These are phyloP conservation scores for Carex myosuroides DNA, from an alignment of 176 grass and related monocot species.

Conservation along the genomic window DNA sequence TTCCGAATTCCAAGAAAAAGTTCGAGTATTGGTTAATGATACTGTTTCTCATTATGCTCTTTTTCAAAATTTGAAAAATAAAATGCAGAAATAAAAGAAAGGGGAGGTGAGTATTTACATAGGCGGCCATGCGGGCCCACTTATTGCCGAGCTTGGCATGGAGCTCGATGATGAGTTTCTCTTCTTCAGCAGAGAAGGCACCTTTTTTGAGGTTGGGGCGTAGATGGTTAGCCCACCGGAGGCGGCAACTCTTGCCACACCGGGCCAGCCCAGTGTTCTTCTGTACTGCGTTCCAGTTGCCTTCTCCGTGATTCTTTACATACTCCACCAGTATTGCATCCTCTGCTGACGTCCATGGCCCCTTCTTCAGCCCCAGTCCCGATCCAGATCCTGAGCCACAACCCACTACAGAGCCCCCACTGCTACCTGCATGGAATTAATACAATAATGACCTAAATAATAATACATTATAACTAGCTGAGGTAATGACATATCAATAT, in stretches of 20 bases:
- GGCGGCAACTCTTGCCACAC: conserved; percentile 91
- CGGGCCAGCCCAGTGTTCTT: conserved; percentile 71
- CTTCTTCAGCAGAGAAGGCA: conserved; percentile 63
- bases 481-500: not conserved
- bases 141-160: conserved; percentile 80
- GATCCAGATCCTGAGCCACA: conserved; percentile 27
- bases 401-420: conserved; percentile 33
- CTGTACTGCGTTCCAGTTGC: conserved; percentile 93
- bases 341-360: conserved; percentile 80
- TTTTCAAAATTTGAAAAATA: not conserved
- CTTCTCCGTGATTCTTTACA: conserved; percentile 80
- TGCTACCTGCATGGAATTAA: conserved; percentile 28
- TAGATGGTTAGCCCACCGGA: conserved; percentile 88
- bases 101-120: conserved; percentile 38
- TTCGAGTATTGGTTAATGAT: not conserved
- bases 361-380: conserved; percentile 53
- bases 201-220: conserved; percentile 83
- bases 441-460: not conserved
- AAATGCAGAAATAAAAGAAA: conserved; percentile 14
- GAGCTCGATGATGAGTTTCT: conserved; percentile 73
- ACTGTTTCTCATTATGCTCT: not conserved
- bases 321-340: conserved; percentile 79
- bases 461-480: not conserved
- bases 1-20: not conserved
- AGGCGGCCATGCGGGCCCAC: conserved; percentile 82